Conservation (phyloP, 345 rosid species). For the Brassica nigra region DNA sequence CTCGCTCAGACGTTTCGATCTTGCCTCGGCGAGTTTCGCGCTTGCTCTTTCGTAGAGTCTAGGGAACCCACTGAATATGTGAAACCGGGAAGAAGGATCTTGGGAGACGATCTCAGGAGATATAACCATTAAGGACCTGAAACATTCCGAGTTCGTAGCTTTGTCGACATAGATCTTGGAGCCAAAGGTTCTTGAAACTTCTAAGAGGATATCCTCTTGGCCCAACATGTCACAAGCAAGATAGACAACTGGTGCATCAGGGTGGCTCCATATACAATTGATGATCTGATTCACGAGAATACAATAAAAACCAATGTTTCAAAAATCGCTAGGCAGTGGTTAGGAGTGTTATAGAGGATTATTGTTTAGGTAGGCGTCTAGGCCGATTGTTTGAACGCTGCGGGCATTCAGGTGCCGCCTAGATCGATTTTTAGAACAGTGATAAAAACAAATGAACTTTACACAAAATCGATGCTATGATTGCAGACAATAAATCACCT, state of each 20-base stretch:
- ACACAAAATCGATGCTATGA: not conserved
- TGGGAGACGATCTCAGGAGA: slow-evolving; percentile 64
- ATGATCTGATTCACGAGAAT: slow-evolving; percentile 46
- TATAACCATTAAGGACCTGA: slow-evolving; percentile 48
- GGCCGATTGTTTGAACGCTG: too few species aligned
- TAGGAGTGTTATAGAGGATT: too few species aligned
- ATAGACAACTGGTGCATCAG: slow-evolving; percentile 62
- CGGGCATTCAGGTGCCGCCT: too few species aligned
- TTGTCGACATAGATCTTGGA: slow-evolving; percentile 76
- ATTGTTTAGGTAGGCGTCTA: too few species aligned
- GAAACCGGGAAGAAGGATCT: slow-evolving; percentile 75
- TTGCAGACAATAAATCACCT: slow-evolving; percentile 46
- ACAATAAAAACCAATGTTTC: too few species aligned
- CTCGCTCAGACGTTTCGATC: slow-evolving; percentile 52
- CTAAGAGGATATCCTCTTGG: slow-evolving; percentile 71
- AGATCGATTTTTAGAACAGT: too few species aligned
- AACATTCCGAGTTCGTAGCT: slow-evolving; percentile 52
- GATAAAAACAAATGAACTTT: too few species aligned
- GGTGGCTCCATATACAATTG: slow-evolving; percentile 87
- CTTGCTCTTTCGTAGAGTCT: slow-evolving; percentile 68
- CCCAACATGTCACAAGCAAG: slow-evolving; percentile 79
- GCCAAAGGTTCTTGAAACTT: slow-evolving; percentile 69
- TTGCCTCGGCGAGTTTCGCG: slow-evolving; percentile 66
- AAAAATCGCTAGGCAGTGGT: too few species aligned
- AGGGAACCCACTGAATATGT: slow-evolving; percentile 71